Percentiles rank a stretch among this genome's conserved stretches.
These are phyloP conservation scores for Phytophthora crassamura DNA, from an alignment of 352 stramenopile species.

Conservation along the genomic window DNA sequence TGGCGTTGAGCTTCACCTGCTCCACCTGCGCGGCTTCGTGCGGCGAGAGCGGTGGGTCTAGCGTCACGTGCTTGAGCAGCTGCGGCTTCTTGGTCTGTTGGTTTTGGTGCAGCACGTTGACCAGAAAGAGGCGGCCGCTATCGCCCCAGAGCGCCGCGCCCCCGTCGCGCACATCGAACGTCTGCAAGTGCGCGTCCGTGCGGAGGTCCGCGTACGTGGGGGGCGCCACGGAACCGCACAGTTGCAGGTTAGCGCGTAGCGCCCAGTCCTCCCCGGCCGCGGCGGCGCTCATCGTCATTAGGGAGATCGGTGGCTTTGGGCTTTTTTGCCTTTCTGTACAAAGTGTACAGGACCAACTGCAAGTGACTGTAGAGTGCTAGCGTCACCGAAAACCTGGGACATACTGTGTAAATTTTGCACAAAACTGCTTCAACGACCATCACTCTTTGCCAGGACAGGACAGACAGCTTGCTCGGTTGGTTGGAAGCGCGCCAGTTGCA, in stretches of 20 bases:
- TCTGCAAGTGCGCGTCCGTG: conserved; percentile 62
- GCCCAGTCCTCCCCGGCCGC: conserved; percentile 54
- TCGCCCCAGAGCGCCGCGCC: conserved; percentile 57
- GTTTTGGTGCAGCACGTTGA: conserved; percentile 58
- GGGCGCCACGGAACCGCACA: conserved; percentile 63
- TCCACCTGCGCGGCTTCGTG: conserved; percentile 62
- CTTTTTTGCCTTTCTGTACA: conserved; percentile 5
- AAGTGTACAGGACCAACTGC: conserved; percentile 7
- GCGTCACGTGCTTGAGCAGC: conserved; percentile 56
- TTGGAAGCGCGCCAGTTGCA: no score
- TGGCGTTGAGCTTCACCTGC: conserved; percentile 66
- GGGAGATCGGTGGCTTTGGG: conserved; percentile 1
- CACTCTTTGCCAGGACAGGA: no score
- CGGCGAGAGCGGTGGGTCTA: conserved; percentile 62
- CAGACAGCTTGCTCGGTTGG: no score
- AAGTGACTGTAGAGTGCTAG: no score
- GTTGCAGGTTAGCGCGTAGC: conserved; percentile 59
- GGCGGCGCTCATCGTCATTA: conserved; percentile 7
- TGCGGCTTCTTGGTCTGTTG: conserved; percentile 19
- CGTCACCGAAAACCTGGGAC: no score
- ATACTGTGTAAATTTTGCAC: background rate
- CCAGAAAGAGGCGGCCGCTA: conserved; percentile 54
- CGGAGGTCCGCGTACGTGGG: conserved; percentile 60
- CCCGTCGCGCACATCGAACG: conserved; percentile 72
- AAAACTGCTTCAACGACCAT: conserved; percentile 11